Percentiles rank a stretch among this genome's conserved stretches.
Conservation (phyloP, 495 filamentous ascomycete species). For the Trichoderma virens region DNA sequence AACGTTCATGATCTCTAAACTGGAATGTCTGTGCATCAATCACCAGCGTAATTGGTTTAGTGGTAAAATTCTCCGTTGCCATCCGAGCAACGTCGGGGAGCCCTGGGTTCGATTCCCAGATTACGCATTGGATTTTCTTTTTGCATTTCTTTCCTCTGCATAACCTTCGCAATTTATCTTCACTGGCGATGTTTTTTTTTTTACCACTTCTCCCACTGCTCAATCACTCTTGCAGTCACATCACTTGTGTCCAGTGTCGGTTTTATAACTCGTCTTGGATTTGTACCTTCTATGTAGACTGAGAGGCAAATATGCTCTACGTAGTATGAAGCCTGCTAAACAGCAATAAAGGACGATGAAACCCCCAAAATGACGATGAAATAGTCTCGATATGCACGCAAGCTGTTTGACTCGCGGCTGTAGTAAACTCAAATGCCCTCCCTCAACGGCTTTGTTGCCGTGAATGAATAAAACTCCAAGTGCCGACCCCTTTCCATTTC, state of each 20-base stretch:
- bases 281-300: not conserved
- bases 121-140: not conserved
- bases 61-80: conserved; percentile 9
- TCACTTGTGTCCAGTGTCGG: no score
- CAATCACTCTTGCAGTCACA: no score
- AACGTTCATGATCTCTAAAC: not conserved
- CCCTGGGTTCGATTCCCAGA: conserved; percentile 9
- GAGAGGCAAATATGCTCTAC: not conserved
- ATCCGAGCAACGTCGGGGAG: conserved; percentile 8
- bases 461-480: not conserved
- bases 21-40: not conserved
- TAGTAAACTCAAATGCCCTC: not conserved
- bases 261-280: not conserved
- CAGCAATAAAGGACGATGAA: not conserved
- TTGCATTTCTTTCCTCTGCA: not conserved
- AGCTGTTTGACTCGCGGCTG: not conserved
- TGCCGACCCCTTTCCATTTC: not conserved
- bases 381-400: not conserved
- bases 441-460: not conserved
- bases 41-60: conserved; percentile 7
- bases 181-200: no score
- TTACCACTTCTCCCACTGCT: not conserved
- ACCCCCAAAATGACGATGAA: not conserved
- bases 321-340: not conserved
- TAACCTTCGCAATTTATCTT: no score